Evolutionary conservation across 1,284 basidiomycete species (phyloP).

Genomic region (Cutaneotrichosporon mucoides): DNA sequence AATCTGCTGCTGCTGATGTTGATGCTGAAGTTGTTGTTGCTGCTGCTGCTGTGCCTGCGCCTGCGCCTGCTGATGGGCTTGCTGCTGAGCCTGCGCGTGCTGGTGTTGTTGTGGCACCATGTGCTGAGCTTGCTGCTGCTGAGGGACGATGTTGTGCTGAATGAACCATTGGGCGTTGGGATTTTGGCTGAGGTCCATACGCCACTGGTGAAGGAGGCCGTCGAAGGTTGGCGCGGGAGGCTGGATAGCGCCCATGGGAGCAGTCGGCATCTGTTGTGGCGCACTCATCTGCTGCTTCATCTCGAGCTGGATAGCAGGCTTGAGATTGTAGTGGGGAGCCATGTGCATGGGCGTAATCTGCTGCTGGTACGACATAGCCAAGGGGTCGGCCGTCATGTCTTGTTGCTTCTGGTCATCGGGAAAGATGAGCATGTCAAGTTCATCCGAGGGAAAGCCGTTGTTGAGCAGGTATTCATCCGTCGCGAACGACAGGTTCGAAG

Average conservation of each 20-base stretch:
- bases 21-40: neutral
- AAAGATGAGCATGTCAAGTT: constrained; percentile 39
- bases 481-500: constrained; percentile 30
- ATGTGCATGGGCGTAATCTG: neutral
- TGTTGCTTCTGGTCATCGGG: constrained; percentile 19
- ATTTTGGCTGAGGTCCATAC: constrained; percentile 12
- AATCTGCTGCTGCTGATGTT: neutral
- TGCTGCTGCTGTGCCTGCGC: neutral
- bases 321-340: neutral
- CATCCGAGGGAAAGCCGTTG: constrained; percentile 26
- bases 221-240: constrained; percentile 16
- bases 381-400: constrained; percentile 1
- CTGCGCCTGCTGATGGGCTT: neutral
- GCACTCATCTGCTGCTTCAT: neutral
- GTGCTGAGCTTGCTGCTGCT: neutral
- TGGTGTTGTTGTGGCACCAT: neutral
- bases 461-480: constrained; percentile 38
- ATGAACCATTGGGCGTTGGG: constrained; percentile 4
- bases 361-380: neutral
- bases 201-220: constrained; percentile 23
- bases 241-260: constrained; percentile 10
- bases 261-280: neutral
- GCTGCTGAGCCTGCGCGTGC: neutral
- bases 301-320: neutral
- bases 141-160: neutral